Evolutionary conservation across 352 stramenopile species (phyloP).

Genomic region (Phytophthora sojae): DNA sequence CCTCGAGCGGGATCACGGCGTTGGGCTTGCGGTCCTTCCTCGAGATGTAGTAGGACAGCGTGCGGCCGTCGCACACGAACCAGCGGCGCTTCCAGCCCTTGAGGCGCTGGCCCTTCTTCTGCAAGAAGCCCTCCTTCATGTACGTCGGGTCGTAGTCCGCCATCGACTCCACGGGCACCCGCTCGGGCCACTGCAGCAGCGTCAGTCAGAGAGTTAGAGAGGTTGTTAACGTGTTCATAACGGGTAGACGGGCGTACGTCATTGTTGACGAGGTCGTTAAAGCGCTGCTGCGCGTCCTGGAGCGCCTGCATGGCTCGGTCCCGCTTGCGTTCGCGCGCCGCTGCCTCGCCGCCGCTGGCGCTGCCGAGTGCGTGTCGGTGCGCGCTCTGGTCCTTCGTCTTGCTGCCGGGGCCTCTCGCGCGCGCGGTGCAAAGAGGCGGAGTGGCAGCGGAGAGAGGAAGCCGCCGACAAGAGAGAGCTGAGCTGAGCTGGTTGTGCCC

Average conservation of each 20-base stretch:
- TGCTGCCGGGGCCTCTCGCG: not conserved
- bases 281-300: conserved; percentile 80
- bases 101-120: conserved; percentile 87
- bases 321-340: conserved; percentile 54
- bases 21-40: conserved; percentile 85
- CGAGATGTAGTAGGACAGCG: conserved; percentile 86
- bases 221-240: not conserved
- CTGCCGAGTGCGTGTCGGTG: conserved; percentile 13
- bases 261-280: conserved; percentile 81
- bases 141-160: conserved; percentile 61
- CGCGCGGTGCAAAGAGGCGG: conserved; percentile 25
- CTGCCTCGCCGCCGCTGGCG: conserved; percentile 25
- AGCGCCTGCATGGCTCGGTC: conserved; percentile 74
- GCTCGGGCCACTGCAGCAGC: conserved; percentile 55
- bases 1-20: conserved; percentile 81
- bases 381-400: not conserved
- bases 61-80: conserved; percentile 87
- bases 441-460: conserved; percentile 9
- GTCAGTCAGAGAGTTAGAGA: not conserved
- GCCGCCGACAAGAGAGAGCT: too few relatives aligned
- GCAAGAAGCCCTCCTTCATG: conserved; percentile 87
- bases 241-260: conserved; percentile 45
- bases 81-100: conserved; percentile 87
- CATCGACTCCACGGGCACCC: conserved; percentile 63
- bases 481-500: too few relatives aligned